Base-by-base conservation (phyloP, 2,329 filamentous ascomycete genomes). In the Aureobasidium pullulans region DNA sequence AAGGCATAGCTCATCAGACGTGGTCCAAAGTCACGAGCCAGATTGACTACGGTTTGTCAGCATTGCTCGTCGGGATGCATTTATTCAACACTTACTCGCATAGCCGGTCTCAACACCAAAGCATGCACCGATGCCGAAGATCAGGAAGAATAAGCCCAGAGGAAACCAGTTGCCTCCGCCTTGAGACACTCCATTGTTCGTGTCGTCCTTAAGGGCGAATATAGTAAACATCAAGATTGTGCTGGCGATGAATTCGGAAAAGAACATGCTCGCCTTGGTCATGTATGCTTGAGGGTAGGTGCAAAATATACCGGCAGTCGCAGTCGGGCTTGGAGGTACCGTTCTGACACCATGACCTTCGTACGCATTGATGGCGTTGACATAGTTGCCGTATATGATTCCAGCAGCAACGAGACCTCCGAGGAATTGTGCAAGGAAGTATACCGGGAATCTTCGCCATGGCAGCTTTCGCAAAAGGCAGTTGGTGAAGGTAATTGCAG, bases 91-190 rank as follows among this genome's bases (percentile, higher is more conserved):
- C 56, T 50, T 7, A 59, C 56, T 66, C 1, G 73, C 86, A 68
- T 86, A 89, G 60, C 85, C 84, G 1, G 84, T 88, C 68, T 87
- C 82, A 82, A 83, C 87, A 6, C 85, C 85, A 68, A 86, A 87
- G 67, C 82, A 84, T 23, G 84, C 82, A 28, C 84, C 84, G 28
- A 88, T 81, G 6, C 84, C 85, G 66, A 87, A 86, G 62, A 88
- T 81, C 58, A 87, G 71, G 70, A 87, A 86, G 72, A 87, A 85
- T 32, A 87, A 70, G 1, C 73, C 78, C 3, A 88, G 71, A 0
- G 84, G 84, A 60, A 84, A 78, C 54, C 83, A 69, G 2, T 78
- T 76, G 0, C 68, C 67, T 15, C 62, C 10, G 64, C 68, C 39
- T 58, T 62, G 59, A 64, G 66, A 44, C 40, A 59, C 60, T 58